Evolutionary conservation across 2,329 filamentous ascomycete species (phyloP), one percentile per base, ranked within the genome.

Genomic region (Fusarium armeniacum): DNA sequence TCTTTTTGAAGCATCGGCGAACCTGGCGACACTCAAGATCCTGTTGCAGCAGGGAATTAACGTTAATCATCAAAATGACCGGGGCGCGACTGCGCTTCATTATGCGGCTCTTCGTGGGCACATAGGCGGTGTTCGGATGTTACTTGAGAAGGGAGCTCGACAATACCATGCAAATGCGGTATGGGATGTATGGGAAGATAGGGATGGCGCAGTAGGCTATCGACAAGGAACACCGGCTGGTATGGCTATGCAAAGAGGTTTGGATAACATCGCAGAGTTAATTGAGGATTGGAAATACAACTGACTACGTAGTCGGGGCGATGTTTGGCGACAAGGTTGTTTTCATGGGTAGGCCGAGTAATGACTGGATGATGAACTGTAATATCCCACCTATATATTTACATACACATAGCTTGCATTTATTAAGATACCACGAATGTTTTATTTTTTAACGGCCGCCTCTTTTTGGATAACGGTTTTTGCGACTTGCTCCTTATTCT

Each of bases 101-200:
- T 75, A 75, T 49, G 73, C 73, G 22, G 73, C 73, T 30, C 63
- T 75, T 20, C 71, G 73, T 13, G 73, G 73, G 6, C 72, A 75
- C 40, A 51, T 75, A 4, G 72, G 58, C 4, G 65, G 69, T 24
- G 73, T 75, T 22, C 66, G 54, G 18, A 60, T 73, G 56, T 51
- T 75, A 8, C 55, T 75, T 15, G 73, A 75, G 36, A 75, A 63
- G 35, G 73, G 73, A 24, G 73, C 73, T 26, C 71, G 69, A 22
- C 73, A 75, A 32, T 72, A 66, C 43, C 72, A 74, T 47, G 73
- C 73, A 43, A 75, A 71, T 47, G 73, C 73, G 13, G 73, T 75
- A 36, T 75, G 74, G 69, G 73, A 75, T 68, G 66, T 56, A 9
- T 73, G 73, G 73, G 73, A 75, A 56, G 72, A 75, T 50, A 72